phyloP scores from a whole-genome alignment of 2,329 filamentous ascomycete species.

The Sporothrix phasma region DNA sequence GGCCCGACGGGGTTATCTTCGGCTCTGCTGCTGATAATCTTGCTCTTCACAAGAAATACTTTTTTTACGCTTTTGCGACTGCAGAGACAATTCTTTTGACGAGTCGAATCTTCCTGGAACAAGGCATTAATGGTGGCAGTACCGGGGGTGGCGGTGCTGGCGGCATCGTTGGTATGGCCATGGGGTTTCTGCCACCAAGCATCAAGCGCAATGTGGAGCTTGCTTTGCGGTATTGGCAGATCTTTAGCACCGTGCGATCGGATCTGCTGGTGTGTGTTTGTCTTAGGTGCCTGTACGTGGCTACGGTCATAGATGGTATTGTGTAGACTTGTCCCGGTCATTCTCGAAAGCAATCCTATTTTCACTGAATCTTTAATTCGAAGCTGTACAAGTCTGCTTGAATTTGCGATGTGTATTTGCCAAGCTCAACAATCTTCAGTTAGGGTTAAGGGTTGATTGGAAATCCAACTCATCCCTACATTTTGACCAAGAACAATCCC shows the following conservation, averaged over 20 bases:
- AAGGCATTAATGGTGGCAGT: conserved; percentile 25
- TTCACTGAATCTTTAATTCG: no score
- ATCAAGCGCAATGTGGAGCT: conserved; percentile 52
- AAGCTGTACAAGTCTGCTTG: no score
- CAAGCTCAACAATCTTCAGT: no score
- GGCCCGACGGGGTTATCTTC: neutral
- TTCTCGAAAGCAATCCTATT: no score
- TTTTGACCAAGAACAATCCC: no score
- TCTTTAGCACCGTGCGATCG: conserved; percentile 59
- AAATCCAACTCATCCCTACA: no score
- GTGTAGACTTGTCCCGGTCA: no score
- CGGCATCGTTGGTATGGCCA: conserved; percentile 54
- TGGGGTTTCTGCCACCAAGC: conserved; percentile 56
- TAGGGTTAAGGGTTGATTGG: no score
- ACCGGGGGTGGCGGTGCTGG: conserved; percentile 35
- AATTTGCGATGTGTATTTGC: no score
- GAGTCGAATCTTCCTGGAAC: conserved; percentile 60
- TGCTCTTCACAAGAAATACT: conserved; percentile 24
- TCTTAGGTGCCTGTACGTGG: conserved; percentile 52
- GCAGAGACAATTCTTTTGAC: conserved; percentile 64
- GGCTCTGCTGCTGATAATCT: conserved; percentile 11
- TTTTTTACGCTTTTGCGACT: conserved; percentile 76
- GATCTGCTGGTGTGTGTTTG: conserved; percentile 72
- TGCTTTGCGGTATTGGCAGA: conserved; percentile 55
- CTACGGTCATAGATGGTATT: conserved; percentile 22